Evolutionary conservation across 352 stramenopile genomes (phyloP).

Genomic region (Hyaloperonospora arabidopsidis): DNA sequence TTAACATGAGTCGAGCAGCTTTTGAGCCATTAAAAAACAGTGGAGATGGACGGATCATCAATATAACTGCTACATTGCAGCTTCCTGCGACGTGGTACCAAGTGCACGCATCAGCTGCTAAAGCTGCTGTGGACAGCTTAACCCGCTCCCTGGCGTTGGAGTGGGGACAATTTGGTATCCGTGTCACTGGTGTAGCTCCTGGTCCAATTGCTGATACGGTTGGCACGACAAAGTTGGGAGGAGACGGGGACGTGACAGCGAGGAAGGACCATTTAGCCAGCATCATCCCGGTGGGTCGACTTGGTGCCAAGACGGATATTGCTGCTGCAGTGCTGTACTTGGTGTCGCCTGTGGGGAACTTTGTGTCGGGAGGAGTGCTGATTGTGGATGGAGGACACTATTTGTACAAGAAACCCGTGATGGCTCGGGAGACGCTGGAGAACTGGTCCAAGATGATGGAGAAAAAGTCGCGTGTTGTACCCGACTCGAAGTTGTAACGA

Average conservation of each 20-base stretch:
- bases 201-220: constrained; percentile 92
- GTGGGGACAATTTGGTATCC: constrained; percentile 91
- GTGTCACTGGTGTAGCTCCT: constrained; percentile 92
- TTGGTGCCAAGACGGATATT: constrained; percentile 83
- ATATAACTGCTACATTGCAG: constrained; percentile 93
- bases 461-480: constrained; percentile 45
- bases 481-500: constrained; percentile 40
- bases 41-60: constrained; percentile 86
- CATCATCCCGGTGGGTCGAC: constrained; percentile 60
- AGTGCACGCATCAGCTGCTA: constrained; percentile 91
- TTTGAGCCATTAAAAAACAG: constrained; percentile 76
- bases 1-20: constrained; percentile 91
- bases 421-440: constrained; percentile 64
- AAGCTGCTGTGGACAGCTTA: constrained; percentile 92
- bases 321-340: constrained; percentile 75
- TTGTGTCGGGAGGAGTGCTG: constrained; percentile 76
- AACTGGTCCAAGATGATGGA: constrained; percentile 74
- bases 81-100: constrained; percentile 91
- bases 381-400: constrained; percentile 83
- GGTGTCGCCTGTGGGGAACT: constrained; percentile 61
- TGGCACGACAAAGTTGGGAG: constrained; percentile 88
- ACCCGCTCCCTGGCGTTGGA: constrained; percentile 92
- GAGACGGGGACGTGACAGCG: constrained; percentile 38
- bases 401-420: constrained; percentile 62
- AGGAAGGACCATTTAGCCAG: constrained; percentile 41